These are phyloP conservation scores for Ochromonas danica DNA, from an alignment of 108 stramenopile genomes.

Conservation along the genomic window DNA sequence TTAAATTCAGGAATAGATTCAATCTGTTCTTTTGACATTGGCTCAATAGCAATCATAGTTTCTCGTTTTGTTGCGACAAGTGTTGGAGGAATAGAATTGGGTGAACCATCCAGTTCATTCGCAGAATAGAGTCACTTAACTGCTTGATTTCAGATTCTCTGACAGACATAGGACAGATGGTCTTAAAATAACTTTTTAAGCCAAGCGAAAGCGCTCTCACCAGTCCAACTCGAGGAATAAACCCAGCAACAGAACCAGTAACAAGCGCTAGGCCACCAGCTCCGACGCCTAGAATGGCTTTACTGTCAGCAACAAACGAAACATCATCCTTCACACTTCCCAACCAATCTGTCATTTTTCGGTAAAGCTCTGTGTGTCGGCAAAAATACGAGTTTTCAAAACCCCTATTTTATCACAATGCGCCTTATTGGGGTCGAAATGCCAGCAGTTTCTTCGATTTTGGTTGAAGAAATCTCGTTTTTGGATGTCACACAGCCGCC, in stretches of 20 bases:
- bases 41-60: slow-evolving; percentile 22
- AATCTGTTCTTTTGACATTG: slow-evolving; percentile 27
- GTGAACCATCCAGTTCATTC: slow-evolving; percentile 11
- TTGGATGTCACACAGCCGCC: too few relatives aligned
- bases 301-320: slow-evolving; percentile 27
- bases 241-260: neutral
- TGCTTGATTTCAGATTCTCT: slow-evolving; percentile 21
- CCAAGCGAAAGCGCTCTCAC: slow-evolving; percentile 20
- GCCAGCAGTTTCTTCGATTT: too few relatives aligned
- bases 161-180: slow-evolving; percentile 22
- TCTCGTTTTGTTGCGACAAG: slow-evolving; percentile 33
- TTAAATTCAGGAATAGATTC: slow-evolving; percentile 35
- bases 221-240: slow-evolving; percentile 26
- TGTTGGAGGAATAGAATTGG: slow-evolving; percentile 21
- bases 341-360: slow-evolving; percentile 34
- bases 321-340: slow-evolving; percentile 33
- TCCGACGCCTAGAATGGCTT: slow-evolving; percentile 33
- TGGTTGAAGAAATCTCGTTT: too few relatives aligned
- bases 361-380: neutral
- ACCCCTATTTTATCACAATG: too few relatives aligned
- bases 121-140: slow-evolving; percentile 20
- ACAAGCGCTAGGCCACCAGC: slow-evolving; percentile 10
- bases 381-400: too few relatives aligned
- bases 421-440: too few relatives aligned
- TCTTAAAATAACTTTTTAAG: slow-evolving; percentile 28